A percentile compares a stretch with the other conserved stretches of the same genome.
Evolutionary conservation across 768 basidiomycete species (phyloP).

Genomic region (Termitomyces sp.): DNA sequence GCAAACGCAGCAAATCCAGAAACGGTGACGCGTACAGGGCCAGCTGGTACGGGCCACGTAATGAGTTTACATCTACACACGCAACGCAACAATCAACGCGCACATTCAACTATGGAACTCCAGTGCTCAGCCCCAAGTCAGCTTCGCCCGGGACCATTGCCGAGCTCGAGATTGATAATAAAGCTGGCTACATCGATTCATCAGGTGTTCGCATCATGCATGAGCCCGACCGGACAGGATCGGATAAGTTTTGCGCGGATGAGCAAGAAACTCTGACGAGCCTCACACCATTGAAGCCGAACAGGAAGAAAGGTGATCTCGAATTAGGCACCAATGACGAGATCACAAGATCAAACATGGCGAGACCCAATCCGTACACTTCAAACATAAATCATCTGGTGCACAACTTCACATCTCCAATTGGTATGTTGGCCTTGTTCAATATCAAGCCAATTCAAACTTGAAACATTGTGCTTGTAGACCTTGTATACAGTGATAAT

Average conservation of each 20-base stretch:
- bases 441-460: not conserved
- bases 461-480: constrained; percentile 6
- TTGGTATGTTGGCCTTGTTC: constrained; percentile 41
- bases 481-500: constrained; percentile 21
- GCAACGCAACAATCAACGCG: constrained; percentile 14
- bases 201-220: not conserved
- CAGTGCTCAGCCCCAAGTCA: constrained; percentile 15
- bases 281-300: constrained; percentile 34
- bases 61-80: constrained; percentile 13
- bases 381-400: constrained; percentile 47
- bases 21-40: constrained; percentile 18
- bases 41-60: constrained; percentile 18
- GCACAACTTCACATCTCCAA: constrained; percentile 64
- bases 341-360: constrained; percentile 39
- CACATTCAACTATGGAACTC: constrained; percentile 7
- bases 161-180: constrained; percentile 13
- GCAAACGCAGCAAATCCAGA: constrained; percentile 28
- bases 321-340: constrained; percentile 29
- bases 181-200: constrained; percentile 15
- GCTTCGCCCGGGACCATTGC: constrained; percentile 26
- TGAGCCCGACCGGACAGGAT: constrained; percentile 13
- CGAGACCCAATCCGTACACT: constrained; percentile 30
- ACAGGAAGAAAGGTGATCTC: constrained; percentile 35
- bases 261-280: constrained; percentile 21
- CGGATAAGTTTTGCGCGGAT: constrained; percentile 20